Evolutionary conservation across 2,329 filamentous ascomycete genomes (phyloP).

Genomic region (Keithomyces neogunnii): DNA sequence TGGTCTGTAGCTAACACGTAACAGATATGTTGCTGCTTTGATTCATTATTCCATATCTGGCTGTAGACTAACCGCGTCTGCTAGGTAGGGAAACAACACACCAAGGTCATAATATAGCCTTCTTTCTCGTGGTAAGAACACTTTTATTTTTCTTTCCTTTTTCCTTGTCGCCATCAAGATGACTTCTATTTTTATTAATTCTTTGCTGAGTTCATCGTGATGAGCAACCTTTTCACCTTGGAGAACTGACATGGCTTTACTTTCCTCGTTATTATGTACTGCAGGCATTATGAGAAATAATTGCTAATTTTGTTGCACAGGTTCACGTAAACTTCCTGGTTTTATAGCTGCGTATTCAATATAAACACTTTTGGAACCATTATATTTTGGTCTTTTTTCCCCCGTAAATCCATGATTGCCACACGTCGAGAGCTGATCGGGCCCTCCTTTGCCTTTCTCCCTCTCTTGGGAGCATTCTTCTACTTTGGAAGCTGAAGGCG

Average conservation of each 20-base stretch:
- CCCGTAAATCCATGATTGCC: neutral
- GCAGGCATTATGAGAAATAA: neutral
- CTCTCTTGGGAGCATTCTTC: neutral
- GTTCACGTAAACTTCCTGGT: neutral
- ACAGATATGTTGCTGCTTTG: neutral
- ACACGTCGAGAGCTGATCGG: neutral
- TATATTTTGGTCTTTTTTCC: neutral
- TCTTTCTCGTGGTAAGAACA: neutral
- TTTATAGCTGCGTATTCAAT: neutral
- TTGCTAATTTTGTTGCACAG: neutral
- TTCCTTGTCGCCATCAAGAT: slow-evolving; percentile 35
- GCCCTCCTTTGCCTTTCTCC: neutral
- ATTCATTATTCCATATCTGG: neutral
- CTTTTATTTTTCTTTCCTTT: neutral
- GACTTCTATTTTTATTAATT: slow-evolving; percentile 37
- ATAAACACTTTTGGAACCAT: neutral
- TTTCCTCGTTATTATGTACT: slow-evolving; percentile 2
- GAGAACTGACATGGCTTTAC: slow-evolving; percentile 44
- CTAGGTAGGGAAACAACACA: neutral
- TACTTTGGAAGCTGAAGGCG: slow-evolving; percentile 44
- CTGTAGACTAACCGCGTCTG: neutral
- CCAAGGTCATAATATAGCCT: neutral
- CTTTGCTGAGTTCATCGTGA: slow-evolving; percentile 47
- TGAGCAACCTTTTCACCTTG: slow-evolving; percentile 49
- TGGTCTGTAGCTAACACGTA: neutral